Conservation (phyloP, 1,139 yeast genomes). For the Saccharomycopsis hybrid region DNA sequence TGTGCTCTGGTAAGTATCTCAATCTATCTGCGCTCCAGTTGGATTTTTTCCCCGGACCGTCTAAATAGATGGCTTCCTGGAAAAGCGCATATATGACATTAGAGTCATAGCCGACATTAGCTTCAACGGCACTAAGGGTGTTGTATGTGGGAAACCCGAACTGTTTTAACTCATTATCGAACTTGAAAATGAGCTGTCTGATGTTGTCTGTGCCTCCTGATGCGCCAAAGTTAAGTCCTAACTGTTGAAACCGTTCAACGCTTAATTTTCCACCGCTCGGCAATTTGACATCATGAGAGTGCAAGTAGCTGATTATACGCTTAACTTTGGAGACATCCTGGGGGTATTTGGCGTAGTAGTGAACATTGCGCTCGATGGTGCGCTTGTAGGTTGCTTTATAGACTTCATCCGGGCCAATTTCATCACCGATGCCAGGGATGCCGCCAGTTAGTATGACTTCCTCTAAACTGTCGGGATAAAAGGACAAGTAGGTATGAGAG, state of each 20-base stretch:
- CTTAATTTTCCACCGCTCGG: conserved; percentile 48
- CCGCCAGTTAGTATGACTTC: conserved; percentile 50
- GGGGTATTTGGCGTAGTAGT: conserved; percentile 44
- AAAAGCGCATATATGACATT: conserved; percentile 48
- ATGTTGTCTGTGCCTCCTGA: conserved; percentile 44
- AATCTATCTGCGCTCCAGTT: conserved; percentile 46
- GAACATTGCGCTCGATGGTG: conserved; percentile 42
- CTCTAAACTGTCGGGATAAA: conserved; percentile 35
- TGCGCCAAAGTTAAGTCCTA: conserved; percentile 46
- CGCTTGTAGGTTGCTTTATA: conserved; percentile 42
- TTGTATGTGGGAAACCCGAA: conserved; percentile 34
- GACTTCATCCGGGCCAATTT: conserved; percentile 45
- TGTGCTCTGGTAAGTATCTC: conserved; percentile 24
- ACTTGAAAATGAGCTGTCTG: conserved; percentile 38
- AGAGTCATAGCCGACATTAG: conserved; percentile 41
- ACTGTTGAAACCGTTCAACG: conserved; percentile 45
- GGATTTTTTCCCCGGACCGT: conserved; percentile 31
- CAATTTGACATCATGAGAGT: conserved; percentile 28
- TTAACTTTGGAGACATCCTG: conserved; percentile 37
- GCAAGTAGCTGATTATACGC: conserved; percentile 33
- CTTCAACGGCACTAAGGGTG: conserved; percentile 32
- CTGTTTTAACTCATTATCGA: conserved; percentile 34
- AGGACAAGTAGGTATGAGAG: conserved; percentile 43
- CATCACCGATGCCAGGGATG: conserved; percentile 42
- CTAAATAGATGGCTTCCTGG: conserved; percentile 53